phyloP scores from a whole-genome alignment of 495 filamentous ascomycete species.

The Rhypophila decipiens region DNA sequence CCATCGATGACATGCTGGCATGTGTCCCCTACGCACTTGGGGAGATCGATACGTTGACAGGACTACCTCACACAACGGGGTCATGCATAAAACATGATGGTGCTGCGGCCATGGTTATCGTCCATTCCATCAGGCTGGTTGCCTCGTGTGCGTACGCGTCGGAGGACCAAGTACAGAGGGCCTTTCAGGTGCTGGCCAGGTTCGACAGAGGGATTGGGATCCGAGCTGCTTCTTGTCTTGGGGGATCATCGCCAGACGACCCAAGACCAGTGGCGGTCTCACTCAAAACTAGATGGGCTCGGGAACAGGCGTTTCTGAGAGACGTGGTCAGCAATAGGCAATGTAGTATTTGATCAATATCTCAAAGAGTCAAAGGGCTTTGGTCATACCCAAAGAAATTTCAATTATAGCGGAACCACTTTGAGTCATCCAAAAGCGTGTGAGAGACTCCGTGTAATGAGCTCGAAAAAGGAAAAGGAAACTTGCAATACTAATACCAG shows the following conservation, averaged over 20 bases:
- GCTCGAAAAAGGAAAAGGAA: no score
- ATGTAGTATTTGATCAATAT: no score
- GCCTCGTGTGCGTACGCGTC: conserved; percentile 13
- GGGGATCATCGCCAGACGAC: no score
- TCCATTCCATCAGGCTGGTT: conserved; percentile 15
- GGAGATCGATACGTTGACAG: conserved; percentile 1
- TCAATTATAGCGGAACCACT: no score
- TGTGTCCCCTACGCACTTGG: conserved; percentile 19
- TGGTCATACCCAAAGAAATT: no score
- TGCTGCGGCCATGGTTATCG: conserved; percentile 17
- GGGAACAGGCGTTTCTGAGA: conserved; percentile 5
- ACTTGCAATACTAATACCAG: no score
- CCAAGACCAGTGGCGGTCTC: no score
- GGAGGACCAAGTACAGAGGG: conserved; percentile 6
- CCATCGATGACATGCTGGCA: conserved; percentile 19
- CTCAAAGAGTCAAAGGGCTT: no score
- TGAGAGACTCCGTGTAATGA: no score
- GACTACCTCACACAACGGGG: conserved; percentile 1
- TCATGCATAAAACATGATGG: conserved; percentile 10
- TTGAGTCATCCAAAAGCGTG: no score
- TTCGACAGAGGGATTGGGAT: conserved; percentile 16
- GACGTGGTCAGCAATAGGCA: no score
- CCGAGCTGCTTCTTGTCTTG: conserved; percentile 9
- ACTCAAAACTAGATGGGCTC: conserved; percentile 3
- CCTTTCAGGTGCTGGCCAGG: conserved; percentile 9